Evolutionary conservation across 1,284 basidiomycete species (phyloP).

Genomic region (Ceratobasidium sp.): DNA sequence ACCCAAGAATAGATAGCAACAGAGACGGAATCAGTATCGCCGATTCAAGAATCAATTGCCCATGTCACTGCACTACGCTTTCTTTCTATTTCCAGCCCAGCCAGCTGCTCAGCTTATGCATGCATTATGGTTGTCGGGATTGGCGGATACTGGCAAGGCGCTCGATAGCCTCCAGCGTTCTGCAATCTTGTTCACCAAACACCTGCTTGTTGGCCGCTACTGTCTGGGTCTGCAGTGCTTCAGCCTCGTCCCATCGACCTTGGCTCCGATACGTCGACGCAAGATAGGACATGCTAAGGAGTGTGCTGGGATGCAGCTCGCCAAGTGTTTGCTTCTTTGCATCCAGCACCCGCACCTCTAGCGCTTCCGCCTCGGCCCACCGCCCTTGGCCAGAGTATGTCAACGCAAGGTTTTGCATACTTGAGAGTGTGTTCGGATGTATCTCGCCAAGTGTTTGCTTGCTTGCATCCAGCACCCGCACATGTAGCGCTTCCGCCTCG

Average conservation of each 20-base stretch:
- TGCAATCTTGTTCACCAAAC: not conserved
- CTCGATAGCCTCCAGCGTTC: not conserved
- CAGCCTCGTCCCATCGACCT: conserved; percentile 27
- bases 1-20: no score
- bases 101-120: no score
- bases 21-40: no score
- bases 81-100: no score
- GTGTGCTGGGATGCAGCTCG: not conserved
- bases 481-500: not conserved
- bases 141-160: no score
- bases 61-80: no score
- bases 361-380: not conserved
- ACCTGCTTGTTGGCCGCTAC: not conserved
- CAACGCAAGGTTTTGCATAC: not conserved
- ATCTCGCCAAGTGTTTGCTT: not conserved
- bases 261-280: not conserved
- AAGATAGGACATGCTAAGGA: conserved; percentile 9
- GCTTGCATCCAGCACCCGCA: not conserved
- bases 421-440: conserved; percentile 7
- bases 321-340: not conserved
- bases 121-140: no score
- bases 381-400: not conserved
- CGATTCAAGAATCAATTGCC: no score
- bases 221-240: not conserved
- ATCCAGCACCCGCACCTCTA: no score